These are phyloP conservation scores for Sugiyamaella grinbergsii DNA, from an alignment of 1,139 yeast genomes.

Conservation along the genomic window DNA sequence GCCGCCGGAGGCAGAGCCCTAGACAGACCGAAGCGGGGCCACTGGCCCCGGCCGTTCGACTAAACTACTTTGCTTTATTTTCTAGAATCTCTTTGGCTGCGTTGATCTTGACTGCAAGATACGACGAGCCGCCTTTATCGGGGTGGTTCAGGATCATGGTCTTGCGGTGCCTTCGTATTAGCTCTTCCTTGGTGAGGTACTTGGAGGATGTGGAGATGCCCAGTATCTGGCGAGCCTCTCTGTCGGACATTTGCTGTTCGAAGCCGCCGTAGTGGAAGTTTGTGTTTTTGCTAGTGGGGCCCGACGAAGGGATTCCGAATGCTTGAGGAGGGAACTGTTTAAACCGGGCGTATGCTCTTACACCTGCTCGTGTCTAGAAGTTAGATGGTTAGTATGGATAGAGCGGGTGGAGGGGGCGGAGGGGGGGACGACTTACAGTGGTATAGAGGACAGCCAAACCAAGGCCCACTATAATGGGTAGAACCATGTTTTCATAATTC, in stretches of 20 bases:
- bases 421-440: slow-evolving; percentile 26
- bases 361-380: slow-evolving; percentile 38
- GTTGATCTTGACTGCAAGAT: slow-evolving; percentile 70
- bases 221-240: slow-evolving; percentile 43
- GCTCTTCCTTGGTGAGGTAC: slow-evolving; percentile 38
- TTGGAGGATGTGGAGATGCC: slow-evolving; percentile 33
- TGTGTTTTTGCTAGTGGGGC: slow-evolving; percentile 20
- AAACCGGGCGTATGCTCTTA: slow-evolving; percentile 40
- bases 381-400: neutral
- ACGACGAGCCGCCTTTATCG: slow-evolving; percentile 73
- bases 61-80: slow-evolving; percentile 13
- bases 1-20: too few species aligned
- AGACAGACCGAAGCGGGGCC: too few species aligned
- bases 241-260: slow-evolving; percentile 39
- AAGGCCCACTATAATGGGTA: slow-evolving; percentile 33
- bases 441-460: slow-evolving; percentile 35
- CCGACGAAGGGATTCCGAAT: slow-evolving; percentile 34
- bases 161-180: slow-evolving; percentile 59
- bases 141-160: slow-evolving; percentile 76
- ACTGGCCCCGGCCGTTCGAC: too few species aligned
- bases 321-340: slow-evolving; percentile 40
- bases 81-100: slow-evolving; percentile 71
- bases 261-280: slow-evolving; percentile 42
- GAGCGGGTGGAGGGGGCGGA: neutral
- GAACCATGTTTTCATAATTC: slow-evolving; percentile 22